Evolutionary conservation across 768 basidiomycete genomes (phyloP).

Genomic region (Pulveroboletus sp.): DNA sequence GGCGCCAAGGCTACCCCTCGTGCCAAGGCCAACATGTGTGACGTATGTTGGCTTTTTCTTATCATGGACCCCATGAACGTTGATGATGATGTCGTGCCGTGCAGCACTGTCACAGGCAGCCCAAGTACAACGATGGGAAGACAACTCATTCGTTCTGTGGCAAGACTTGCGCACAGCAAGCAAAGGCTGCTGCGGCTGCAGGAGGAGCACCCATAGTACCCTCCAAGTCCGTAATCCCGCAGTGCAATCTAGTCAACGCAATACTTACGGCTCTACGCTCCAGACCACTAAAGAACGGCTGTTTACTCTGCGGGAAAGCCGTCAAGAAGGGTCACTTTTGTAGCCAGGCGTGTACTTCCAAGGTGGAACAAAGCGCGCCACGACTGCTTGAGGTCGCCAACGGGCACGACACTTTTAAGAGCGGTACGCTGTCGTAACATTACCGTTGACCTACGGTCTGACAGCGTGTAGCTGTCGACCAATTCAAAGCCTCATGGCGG

Average conservation of each 20-base stretch:
- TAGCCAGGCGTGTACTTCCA: constrained; percentile 47
- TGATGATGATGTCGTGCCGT: constrained; percentile 6
- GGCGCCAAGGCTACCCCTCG: constrained; percentile 22
- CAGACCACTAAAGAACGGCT: constrained; percentile 41
- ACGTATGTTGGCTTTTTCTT: constrained; percentile 35
- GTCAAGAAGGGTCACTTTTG: constrained; percentile 65
- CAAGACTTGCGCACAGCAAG: constrained; percentile 55
- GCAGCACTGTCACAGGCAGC: constrained; percentile 56
- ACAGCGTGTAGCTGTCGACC: constrained; percentile 47
- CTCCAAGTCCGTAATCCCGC: constrained; percentile 30
- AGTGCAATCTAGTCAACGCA: constrained; percentile 22
- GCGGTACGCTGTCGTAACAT: constrained; percentile 39
- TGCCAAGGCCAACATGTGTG: constrained; percentile 40
- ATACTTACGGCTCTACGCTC: constrained; percentile 29
- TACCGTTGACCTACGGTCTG: neutral
- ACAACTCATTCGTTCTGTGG: constrained; percentile 59
- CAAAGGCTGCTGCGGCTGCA: constrained; percentile 28
- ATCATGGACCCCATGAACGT: neutral
- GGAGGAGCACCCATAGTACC: constrained; percentile 22
- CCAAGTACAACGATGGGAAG: constrained; percentile 55
- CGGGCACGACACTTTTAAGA: constrained; percentile 59
- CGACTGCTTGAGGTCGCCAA: constrained; percentile 55
- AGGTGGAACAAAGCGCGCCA: constrained; percentile 52
- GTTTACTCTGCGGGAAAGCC: constrained; percentile 56
- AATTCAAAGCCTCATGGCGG: constrained; percentile 68